Conservation (phyloP, 2,329 filamentous ascomycete species). For the Setomelanomma holmii region DNA sequence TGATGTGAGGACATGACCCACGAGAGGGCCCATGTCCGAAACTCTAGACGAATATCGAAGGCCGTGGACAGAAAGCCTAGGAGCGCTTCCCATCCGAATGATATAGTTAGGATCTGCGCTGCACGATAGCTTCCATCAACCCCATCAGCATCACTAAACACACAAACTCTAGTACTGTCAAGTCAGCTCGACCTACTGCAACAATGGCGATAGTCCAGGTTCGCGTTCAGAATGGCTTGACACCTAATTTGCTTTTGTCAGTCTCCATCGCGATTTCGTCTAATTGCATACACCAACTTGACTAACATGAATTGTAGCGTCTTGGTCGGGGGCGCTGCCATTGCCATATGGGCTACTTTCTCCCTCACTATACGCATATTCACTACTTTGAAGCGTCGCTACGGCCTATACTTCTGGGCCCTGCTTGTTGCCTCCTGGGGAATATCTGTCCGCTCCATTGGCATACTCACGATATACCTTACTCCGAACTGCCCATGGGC, state of each 20-base stretch:
- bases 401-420: conserved; percentile 56
- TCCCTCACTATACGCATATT: conserved; percentile 54
- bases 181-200: neutral
- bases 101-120: neutral
- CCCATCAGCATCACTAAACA: neutral
- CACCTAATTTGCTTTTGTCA: neutral
- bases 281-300: neutral
- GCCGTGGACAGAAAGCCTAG: neutral
- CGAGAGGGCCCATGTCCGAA: neutral
- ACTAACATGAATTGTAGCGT: neutral
- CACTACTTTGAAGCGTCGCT: conserved; percentile 51
- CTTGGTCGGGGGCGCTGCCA: conserved; percentile 14
- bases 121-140: neutral
- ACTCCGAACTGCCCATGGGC: conserved; percentile 27
- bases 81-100: neutral
- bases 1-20: neutral
- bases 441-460: conserved; percentile 48
- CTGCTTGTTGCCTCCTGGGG: conserved; percentile 50
- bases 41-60: neutral
- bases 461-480: conserved; percentile 51
- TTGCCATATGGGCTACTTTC: conserved; percentile 40
- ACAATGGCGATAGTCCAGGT: neutral
- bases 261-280: neutral
- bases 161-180: neutral
- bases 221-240: neutral